Evolutionary conservation across 2,329 filamentous ascomycete genomes (phyloP).

Genomic region (Aspergillus sergii): DNA sequence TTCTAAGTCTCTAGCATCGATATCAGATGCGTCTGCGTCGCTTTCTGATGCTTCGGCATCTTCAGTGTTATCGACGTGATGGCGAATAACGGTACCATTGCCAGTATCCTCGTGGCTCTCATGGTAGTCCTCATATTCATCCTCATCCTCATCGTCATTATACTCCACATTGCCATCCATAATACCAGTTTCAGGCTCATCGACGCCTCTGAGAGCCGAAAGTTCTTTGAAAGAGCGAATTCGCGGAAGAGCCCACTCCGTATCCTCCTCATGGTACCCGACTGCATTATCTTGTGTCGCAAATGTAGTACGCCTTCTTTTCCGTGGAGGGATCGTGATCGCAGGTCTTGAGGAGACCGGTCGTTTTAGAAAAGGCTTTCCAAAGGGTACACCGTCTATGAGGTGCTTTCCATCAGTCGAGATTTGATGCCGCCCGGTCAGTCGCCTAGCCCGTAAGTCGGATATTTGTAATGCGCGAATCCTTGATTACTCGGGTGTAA

Average conservation of each 20-base stretch:
- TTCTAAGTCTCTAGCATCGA: conserved; percentile 41
- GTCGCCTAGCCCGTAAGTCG: conserved; percentile 71
- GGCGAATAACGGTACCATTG: conserved; percentile 41
- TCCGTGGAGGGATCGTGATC: conserved; percentile 73
- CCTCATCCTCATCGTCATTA: conserved; percentile 34
- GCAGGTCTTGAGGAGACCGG: conserved; percentile 63
- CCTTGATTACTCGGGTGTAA: conserved; percentile 43
- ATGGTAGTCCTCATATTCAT: conserved; percentile 28
- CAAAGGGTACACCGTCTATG: conserved; percentile 83
- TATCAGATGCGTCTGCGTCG: conserved; percentile 32
- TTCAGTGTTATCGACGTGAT: conserved; percentile 30
- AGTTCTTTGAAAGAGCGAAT: conserved; percentile 26
- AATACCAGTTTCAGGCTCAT: not conserved
- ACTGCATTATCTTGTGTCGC: conserved; percentile 30
- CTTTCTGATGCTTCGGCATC: conserved; percentile 33
- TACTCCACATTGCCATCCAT: conserved; percentile 30
- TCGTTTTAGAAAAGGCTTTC: conserved; percentile 67
- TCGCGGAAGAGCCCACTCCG: conserved; percentile 32
- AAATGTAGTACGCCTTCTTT: conserved; percentile 56
- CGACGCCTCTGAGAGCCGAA: conserved; percentile 22
- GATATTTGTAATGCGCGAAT: conserved; percentile 76
- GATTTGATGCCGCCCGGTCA: conserved; percentile 82
- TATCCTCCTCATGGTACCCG: conserved; percentile 34
- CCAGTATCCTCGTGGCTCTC: conserved; percentile 28
- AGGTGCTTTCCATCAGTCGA: conserved; percentile 76